Evolutionary conservation across 2,329 filamentous ascomycete genomes (phyloP), one percentile per base, ranked within the genome.

Genomic region (Helotiales sp.): DNA sequence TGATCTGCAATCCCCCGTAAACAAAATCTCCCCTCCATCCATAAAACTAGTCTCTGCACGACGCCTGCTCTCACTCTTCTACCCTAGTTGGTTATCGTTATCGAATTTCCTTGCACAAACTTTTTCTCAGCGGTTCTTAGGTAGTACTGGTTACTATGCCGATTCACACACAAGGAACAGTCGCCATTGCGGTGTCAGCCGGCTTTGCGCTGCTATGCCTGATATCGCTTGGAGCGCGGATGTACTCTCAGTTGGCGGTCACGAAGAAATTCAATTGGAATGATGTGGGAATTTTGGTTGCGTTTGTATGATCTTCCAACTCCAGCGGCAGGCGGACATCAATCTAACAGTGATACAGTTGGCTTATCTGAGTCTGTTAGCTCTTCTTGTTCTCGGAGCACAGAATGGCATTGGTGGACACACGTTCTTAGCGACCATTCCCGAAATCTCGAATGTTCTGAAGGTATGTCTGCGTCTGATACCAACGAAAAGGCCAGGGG

Each of bases 231-330:
- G 66, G 55, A 30, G n/a, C 65, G 22, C 55, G 71, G 58, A 52
- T 47, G 28, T 71, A 70, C n/a, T 57, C 60, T 34, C 58, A 64
- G 37, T 59, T 50, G 7, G 57, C 8, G 4, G 55, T 71, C 32
- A 24, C 71, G 5, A 71, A 69, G 28, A 64, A 63, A 5, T 68
- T 72, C 57, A 52, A 66, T 32, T 52, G 63, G 55, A 72, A 72
- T 54, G 71, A 72, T 63, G 64, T 68, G 50, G 40, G 61, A 40
- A 72, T 72, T 61, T 45, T 72, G 15, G n/a, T 62, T 4, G 69
- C 65, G n/a, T 30, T 68, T 30, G 64, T 66, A 69, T n/a, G 64
- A 47, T n/a, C 5, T 24, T 11, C 37, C 17, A 6, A 8, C 17
- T 7, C 6, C n/a, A 15, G 10, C 22, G 6, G 0, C 13, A 11